A percentile compares a stretch with the other conserved stretches of the same genome.
phyloP scores from a whole-genome alignment of 2,329 filamentous ascomycete genomes.

The Sporothrix mexicana region DNA sequence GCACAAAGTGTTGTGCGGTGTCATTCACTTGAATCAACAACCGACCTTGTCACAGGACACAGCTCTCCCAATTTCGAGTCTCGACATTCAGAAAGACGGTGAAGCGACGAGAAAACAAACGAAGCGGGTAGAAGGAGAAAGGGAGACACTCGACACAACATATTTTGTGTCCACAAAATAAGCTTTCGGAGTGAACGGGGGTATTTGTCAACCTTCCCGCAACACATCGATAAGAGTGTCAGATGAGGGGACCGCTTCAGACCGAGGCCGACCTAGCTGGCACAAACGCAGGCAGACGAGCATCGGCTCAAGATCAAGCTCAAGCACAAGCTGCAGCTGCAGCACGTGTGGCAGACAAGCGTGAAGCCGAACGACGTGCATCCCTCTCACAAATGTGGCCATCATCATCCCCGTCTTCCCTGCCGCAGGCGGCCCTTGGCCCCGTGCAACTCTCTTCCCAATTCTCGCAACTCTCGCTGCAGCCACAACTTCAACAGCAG shows the following conservation, averaged over 20 bases:
- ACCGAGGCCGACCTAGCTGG: not conserved
- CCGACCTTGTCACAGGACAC: not conserved
- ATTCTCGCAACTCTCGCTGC: not conserved
- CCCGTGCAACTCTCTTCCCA: not conserved
- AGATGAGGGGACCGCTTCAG: not conserved
- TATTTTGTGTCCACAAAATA: not conserved
- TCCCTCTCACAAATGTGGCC: slow-evolving; percentile 19
- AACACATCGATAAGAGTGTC: too few species aligned
- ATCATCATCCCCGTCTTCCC: not conserved
- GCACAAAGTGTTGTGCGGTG: not conserved
- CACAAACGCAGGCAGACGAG: not conserved
- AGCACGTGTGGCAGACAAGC: slow-evolving; percentile 11
- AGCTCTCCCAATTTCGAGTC: not conserved
- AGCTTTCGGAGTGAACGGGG: not conserved
- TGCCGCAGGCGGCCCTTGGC: not conserved
- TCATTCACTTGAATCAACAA: slow-evolving; percentile 12
- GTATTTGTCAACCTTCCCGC: not conserved
- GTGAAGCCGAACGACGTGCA: not conserved
- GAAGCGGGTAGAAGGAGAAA: not conserved
- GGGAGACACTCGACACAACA: not conserved
- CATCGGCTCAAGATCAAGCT: too few species aligned
- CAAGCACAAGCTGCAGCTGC: not conserved
- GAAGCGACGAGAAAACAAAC: slow-evolving; percentile 3
- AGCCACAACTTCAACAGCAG: slow-evolving; percentile 1
- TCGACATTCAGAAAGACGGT: not conserved